Percentiles rank a stretch among this genome's conserved stretches.
These are phyloP conservation scores for Mixia osmundae DNA, from an alignment of 1,284 basidiomycete genomes.

Conservation along the genomic window DNA sequence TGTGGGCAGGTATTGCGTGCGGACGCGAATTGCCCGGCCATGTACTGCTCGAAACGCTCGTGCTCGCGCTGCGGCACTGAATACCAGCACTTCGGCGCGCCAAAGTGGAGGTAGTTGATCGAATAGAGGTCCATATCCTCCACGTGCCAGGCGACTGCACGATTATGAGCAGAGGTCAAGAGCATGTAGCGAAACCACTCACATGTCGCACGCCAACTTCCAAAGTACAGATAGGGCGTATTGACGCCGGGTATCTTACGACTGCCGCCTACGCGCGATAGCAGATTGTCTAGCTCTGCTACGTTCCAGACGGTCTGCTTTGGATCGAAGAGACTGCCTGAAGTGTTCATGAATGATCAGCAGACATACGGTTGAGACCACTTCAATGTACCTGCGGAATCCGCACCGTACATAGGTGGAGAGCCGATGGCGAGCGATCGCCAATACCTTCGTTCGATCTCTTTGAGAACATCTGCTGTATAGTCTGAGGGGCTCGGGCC, in stretches of 20 bases:
- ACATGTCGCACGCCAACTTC: conserved; percentile 92
- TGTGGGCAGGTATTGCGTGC: conserved; percentile 66
- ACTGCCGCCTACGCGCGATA: conserved; percentile 52
- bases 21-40: conserved; percentile 55
- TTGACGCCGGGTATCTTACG: conserved; percentile 68
- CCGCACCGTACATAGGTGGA: conserved; percentile 88
- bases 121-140: conserved; percentile 74
- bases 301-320: conserved; percentile 78
- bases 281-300: conserved; percentile 59
- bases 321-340: conserved; percentile 60
- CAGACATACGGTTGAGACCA: conserved; percentile 8
- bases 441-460: conserved; percentile 81
- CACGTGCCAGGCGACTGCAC: conserved; percentile 75
- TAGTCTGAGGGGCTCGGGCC: conserved; percentile 48
- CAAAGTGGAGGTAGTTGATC: conserved; percentile 98
- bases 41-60: conserved; percentile 25
- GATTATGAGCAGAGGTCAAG: neutral
- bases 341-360: too few relatives aligned
- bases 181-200: neutral
- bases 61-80: conserved; percentile 70
- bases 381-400: conserved; percentile 40
- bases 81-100: conserved; percentile 91
- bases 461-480: conserved; percentile 58
- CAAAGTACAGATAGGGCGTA: conserved; percentile 92
- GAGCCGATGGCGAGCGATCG: conserved; percentile 65